Evolutionary conservation across 495 filamentous ascomycete species (phyloP).

Genomic region (Trypethelium eluteriae): DNA sequence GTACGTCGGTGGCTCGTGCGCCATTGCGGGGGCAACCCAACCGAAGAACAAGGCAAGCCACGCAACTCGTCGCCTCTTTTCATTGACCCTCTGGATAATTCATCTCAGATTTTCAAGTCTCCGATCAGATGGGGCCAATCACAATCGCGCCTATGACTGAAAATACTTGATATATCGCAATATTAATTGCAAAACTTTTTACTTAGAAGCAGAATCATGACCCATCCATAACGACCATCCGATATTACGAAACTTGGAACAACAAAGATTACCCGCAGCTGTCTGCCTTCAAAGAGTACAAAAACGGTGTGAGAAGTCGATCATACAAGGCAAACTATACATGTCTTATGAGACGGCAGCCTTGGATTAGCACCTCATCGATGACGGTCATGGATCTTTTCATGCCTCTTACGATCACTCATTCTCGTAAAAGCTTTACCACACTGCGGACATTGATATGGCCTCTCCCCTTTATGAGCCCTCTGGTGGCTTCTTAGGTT

Average conservation of each 20-base stretch:
- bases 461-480: constrained; percentile 31
- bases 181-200: too few species aligned
- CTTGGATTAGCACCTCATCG: neutral
- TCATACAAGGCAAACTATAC: too few species aligned
- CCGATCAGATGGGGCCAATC: too few species aligned
- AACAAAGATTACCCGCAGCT: too few species aligned
- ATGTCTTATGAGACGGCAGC: neutral
- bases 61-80: neutral
- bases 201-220: too few species aligned
- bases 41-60: neutral
- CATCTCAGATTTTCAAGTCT: too few species aligned
- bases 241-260: too few species aligned
- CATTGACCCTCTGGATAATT: neutral
- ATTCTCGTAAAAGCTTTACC: constrained; percentile 26
- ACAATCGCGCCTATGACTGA: too few species aligned
- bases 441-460: constrained; percentile 27
- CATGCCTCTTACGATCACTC: constrained; percentile 29
- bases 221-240: too few species aligned
- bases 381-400: constrained; percentile 23
- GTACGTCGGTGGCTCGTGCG: constrained; percentile 8
- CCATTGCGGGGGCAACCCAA: constrained; percentile 8
- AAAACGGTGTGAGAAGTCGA: too few species aligned
- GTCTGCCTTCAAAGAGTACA: too few species aligned
- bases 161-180: too few species aligned
- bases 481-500: constrained; percentile 27